Evolutionary conservation across 2,329 filamentous ascomycete species (phyloP), one percentile per base, ranked within the genome.

Genomic region (Talaromyces pinophilus): DNA sequence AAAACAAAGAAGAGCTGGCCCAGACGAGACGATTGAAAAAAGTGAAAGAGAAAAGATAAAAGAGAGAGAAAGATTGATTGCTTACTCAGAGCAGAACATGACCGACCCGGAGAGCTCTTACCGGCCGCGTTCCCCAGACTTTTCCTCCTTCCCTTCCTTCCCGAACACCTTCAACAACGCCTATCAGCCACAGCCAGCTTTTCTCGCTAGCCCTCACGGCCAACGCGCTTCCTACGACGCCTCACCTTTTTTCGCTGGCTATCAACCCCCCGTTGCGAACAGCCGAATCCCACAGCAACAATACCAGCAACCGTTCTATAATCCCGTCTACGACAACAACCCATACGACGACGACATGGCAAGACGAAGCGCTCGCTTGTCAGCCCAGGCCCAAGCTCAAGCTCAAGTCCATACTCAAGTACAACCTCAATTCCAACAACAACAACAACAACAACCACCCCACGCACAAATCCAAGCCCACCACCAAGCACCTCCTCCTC

Each of bases 121-220:
- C 74, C 78, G 80, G 71, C 81, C 81, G 68, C 78, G 77, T 73
- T 83, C 81, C 54, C 82, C 82, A 71, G 81, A 83, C 71, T 79
- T 87, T 70, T 84, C 85, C 68, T 80, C 78, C 73, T 80, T 82
- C 73, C 73, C 81, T 71, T 72, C 79, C 66, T 72, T 77, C 71
- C 75, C 80, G 69, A 75, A 79, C 68, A 72, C 74, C 73, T 68
- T 75, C 74, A 66, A 69, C 40, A 73, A 52, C 65, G 74, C 78
- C 70, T 75, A 74, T 67, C 70, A 73, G 54, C 69, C 68, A 48
- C 68, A 63, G 15, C 61, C 73, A 30, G 66, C 72, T 28, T 72
- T 75, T 71, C 73, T 75, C 66, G 71, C 72, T 67, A 77, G 71
- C 65, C 78, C 74, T 22, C 67, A 77, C 63, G 74, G 73, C 60